These are phyloP conservation scores for Ligustrum vulgare DNA, from an alignment of 257 asterid genomes.

Conservation along the genomic window DNA sequence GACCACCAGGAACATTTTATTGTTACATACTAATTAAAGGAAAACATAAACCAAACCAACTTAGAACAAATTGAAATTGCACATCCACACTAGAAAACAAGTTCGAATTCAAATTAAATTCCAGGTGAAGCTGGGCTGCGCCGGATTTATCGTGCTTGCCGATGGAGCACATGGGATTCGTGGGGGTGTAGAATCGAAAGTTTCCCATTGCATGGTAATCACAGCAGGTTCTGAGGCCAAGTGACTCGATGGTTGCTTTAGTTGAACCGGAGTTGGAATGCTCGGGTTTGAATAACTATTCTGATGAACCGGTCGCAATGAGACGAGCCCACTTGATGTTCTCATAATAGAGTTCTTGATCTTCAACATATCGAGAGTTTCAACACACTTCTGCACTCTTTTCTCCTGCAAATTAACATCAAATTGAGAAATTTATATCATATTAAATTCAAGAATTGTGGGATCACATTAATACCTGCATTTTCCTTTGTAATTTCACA, in stretches of 20 bases:
- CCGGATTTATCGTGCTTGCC: constrained; percentile 24
- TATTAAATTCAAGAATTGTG: constrained; percentile 2
- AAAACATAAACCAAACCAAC: constrained; percentile 39
- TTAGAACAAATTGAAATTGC: constrained; percentile 26
- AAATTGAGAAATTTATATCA: not conserved
- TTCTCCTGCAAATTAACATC: constrained; percentile 41
- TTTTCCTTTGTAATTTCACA: constrained; percentile 72
- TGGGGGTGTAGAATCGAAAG: constrained; percentile 62
- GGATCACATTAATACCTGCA: constrained; percentile 56
- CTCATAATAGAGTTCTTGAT: constrained; percentile 43
- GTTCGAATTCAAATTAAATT: constrained; percentile 56
- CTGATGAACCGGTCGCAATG: constrained; percentile 24
- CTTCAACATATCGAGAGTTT: constrained; percentile 74
- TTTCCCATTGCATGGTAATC: constrained; percentile 92
- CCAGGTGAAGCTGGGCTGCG: constrained; percentile 66
- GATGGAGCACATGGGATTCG: constrained; percentile 27
- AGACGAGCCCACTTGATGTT: constrained; percentile 19
- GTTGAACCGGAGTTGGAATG: constrained; percentile 30
- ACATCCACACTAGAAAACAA: constrained; percentile 30
- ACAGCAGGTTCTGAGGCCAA: constrained; percentile 63
- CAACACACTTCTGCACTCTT: constrained; percentile 80
- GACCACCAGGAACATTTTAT: too few species aligned
- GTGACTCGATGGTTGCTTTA: constrained; percentile 43
- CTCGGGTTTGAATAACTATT: constrained; percentile 22
- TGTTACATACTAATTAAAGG: too few species aligned